Base-by-base conservation (phyloP, 768 basidiomycete genomes). In the Auricularia auricula-judae region DNA sequence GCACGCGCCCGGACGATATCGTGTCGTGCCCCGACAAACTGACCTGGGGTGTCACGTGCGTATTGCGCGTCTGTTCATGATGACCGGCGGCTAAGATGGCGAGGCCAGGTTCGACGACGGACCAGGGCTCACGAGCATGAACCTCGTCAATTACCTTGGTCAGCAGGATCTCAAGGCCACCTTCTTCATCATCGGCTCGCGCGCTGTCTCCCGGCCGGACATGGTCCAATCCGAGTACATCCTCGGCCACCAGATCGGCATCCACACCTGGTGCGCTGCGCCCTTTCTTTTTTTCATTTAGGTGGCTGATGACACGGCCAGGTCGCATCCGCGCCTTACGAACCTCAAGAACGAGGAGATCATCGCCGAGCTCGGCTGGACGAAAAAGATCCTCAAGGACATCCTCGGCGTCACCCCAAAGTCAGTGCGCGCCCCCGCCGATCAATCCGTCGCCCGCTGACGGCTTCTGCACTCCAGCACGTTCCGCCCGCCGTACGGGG, bases 151-250 rank as follows among this genome's bases (percentile, higher is more conserved):
- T 63, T 96, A 84, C 74, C 79, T 97, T 43, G 71, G 79, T 36
- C 72, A 82, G 64, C 81, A 89, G 71, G 74, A 84, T 42, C 71
- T 96, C 67, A 77, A 72, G 10, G 84, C 93, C 5, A 98, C 96
- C 2, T 98, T 98, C 81, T 98, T 97, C 78, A 86, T 92, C 58
- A 86, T 92, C 2, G 90, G 90, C 62, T 90, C 88, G 53, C 90
- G 94, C 65, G 87, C 89, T 64, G 81, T 95, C 66, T 88, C 91
- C 64, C 81, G 85, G 61, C 88, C 94, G 12, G 71, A 77, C 14
- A 82, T 93, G 65, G 80, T 98, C 18, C 76, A 89, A 61, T 85
- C 90, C 69, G 87, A 91, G 70, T 91, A 89, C 75, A 88, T 90
- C 87, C 64, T 76, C 33, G 88, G 89, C 54, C 85, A 91, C 71